A percentile compares a stretch with the other conserved stretches of the same genome.
phyloP scores from a whole-genome alignment of 352 stramenopile genomes.

The Phytophthora palmivora region DNA sequence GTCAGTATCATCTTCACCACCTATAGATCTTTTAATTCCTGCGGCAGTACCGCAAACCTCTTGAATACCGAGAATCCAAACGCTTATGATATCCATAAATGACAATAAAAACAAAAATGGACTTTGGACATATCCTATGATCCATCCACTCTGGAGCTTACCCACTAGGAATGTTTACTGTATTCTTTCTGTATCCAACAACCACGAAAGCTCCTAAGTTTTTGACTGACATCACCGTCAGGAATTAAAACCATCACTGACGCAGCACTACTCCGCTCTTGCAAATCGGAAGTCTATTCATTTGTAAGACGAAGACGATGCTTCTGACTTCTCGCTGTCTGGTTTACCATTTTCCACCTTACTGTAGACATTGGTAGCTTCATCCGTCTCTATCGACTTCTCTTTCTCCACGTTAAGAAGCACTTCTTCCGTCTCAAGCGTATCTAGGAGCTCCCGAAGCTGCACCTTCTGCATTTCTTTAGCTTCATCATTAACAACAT shows the following conservation, averaged over 20 bases:
- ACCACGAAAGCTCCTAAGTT: no score
- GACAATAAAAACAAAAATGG: background rate
- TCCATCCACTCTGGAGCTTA: no score
- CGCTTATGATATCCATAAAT: background rate
- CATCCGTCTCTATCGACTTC: constrained; percentile 1
- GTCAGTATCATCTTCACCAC: constrained; percentile 20
- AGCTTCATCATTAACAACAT: constrained; percentile 31
- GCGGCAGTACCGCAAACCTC: constrained; percentile 20
- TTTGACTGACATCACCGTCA: no score
- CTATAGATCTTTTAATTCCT: constrained; percentile 27
- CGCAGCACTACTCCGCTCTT: no score
- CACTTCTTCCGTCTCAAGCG: constrained; percentile 31
- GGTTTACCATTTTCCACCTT: constrained; percentile 4
- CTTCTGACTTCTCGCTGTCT: constrained; percentile 1
- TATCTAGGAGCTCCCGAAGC: constrained; percentile 46
- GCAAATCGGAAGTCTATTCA: constrained; percentile 16
- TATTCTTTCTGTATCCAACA: no score
- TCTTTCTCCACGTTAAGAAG: background rate
- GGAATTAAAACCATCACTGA: no score
- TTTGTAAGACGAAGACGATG: constrained; percentile 3
- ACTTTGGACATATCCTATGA: background rate
- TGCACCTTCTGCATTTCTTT: constrained; percentile 47
- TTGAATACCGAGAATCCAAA: background rate
- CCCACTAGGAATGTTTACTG: no score
- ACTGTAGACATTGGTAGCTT: background rate